Conservation (phyloP, 345 rosid species). For the Clarkia xantiana region DNA sequence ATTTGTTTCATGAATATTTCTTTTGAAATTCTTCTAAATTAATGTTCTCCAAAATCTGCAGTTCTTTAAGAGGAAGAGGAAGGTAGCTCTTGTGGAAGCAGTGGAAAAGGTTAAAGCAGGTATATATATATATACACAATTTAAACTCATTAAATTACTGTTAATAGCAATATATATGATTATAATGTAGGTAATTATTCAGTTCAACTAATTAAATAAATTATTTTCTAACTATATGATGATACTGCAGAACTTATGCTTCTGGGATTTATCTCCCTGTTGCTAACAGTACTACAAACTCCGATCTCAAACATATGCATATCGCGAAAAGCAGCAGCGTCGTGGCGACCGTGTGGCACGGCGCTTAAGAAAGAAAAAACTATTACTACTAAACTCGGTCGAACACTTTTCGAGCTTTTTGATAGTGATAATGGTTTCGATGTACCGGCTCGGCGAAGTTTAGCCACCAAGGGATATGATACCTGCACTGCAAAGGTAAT, state of each 20-base stretch:
- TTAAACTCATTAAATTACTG: too few species aligned
- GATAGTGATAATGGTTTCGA: slow-evolving; percentile 12
- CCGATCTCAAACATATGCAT: slow-evolving; percentile 49
- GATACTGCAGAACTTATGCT: slow-evolving; percentile 65
- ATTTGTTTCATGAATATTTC: too few species aligned
- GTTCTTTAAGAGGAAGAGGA: slow-evolving; percentile 57
- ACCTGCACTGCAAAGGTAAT: slow-evolving; percentile 35
- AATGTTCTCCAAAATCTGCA: slow-evolving; percentile 7
- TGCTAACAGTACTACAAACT: slow-evolving; percentile 43
- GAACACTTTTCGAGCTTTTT: slow-evolving; percentile 27
- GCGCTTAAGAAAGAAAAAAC: neutral
- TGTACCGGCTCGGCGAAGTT: slow-evolving; percentile 24
- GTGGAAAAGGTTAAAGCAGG: slow-evolving; percentile 62
- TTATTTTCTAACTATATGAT: neutral
- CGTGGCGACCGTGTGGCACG: slow-evolving; percentile 61
- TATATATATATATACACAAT: neutral
- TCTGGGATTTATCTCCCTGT: slow-evolving; percentile 70
- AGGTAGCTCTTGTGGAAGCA: slow-evolving; percentile 61
- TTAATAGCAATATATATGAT: too few species aligned
- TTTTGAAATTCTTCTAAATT: too few species aligned
- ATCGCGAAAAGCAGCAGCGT: slow-evolving; percentile 22
- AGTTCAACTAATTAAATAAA: neutral
- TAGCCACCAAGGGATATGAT: slow-evolving; percentile 28
- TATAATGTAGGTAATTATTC: too few species aligned
- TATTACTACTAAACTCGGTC: slow-evolving; percentile 9